Base-by-base conservation (phyloP, 2,329 filamentous ascomycete species). In the Zalaria sp. region DNA sequence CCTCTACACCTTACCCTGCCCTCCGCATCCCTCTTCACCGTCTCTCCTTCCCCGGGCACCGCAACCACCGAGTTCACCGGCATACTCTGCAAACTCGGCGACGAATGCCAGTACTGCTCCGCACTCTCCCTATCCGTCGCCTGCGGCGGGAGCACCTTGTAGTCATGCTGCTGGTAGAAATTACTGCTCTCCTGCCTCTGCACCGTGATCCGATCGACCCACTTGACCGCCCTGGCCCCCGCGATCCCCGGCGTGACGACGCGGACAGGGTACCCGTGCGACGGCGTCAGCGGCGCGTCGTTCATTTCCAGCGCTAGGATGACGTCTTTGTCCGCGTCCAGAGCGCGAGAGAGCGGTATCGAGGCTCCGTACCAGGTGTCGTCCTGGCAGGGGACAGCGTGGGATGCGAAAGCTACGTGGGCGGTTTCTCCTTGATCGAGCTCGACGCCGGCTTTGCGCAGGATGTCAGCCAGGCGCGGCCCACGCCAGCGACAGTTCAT, bases 1-100 rank as follows among this genome's bases (percentile, higher is more conserved):
- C 79, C 79, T 39, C 69, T 65, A 4, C 81, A 54, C 45, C 47
- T 0, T 25, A 58, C 46, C 25, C 43, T 37, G 34, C 55, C 48
- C 27, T 48, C 44, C 36, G 53, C 42, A 4, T 49, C 37, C n/a
- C 46, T 44, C 8, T 50, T 44, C 34, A 49, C 48, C 34, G 47
- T 39, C n/a, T 31, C 41, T 2, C 63, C 40, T 9, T 41, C 31
- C 10, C 46, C 45, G 10, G 59, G 46, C 4, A 49, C 44, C 1
- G 77, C 81, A 41, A 83, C 78, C 39, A 79, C 79, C 44, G 74
- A 79, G 27, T 78, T 79, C 11, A 83, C 70, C 1, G 79, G 76
- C 64, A 81, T 73, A 51, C 81, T 77, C 48, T 83, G 79, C 27
- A 82, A 82, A 2, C 75, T 59, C 0, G 67, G 64, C 1, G 67